Percentiles rank a stretch among this genome's conserved stretches.
These are phyloP conservation scores for Globisporangium radiosum DNA, from an alignment of 352 stramenopile species.

Conservation along the genomic window DNA sequence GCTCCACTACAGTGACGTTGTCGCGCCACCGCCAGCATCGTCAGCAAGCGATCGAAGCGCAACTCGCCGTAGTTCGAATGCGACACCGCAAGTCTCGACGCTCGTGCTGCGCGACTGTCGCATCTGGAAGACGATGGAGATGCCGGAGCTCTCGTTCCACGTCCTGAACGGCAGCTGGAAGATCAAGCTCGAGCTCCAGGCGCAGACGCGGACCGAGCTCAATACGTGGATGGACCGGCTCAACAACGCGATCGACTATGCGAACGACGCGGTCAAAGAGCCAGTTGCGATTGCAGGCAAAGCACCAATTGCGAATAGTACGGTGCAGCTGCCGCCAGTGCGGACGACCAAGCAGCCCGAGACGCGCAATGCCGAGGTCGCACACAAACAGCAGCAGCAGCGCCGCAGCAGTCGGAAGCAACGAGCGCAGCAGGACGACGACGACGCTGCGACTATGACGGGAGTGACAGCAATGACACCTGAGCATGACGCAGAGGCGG, in stretches of 20 bases:
- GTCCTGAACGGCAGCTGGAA: slow-evolving; percentile 74
- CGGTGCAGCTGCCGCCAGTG: background rate
- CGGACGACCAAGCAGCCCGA: slow-evolving; percentile 9
- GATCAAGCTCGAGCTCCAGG: slow-evolving; percentile 76
- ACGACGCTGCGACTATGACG: too few relatives aligned
- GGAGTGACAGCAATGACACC: too few relatives aligned
- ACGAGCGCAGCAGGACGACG: background rate
- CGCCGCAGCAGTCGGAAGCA: background rate
- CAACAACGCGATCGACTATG: slow-evolving; percentile 72
- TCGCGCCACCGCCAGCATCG: slow-evolving; percentile 8
- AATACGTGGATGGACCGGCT: slow-evolving; percentile 67
- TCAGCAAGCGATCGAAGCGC: background rate
- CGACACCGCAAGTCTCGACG: slow-evolving; percentile 37
- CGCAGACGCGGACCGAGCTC: slow-evolving; percentile 48
- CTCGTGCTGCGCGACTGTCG: slow-evolving; percentile 61
- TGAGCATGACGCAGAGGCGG: slow-evolving; percentile 10
- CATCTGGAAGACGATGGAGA: slow-evolving; percentile 86
- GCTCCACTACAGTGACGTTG: slow-evolving; percentile 52
- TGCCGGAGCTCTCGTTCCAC: slow-evolving; percentile 75
- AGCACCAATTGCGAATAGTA: background rate
- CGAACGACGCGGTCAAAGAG: slow-evolving; percentile 30
- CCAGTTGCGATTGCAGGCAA: too few relatives aligned
- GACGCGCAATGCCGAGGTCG: slow-evolving; percentile 8
- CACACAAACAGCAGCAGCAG: background rate
- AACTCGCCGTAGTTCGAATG: background rate